Evolutionary conservation across 108 stramenopile species (phyloP).

Genomic region (Cylindrotheca fusiformis): DNA sequence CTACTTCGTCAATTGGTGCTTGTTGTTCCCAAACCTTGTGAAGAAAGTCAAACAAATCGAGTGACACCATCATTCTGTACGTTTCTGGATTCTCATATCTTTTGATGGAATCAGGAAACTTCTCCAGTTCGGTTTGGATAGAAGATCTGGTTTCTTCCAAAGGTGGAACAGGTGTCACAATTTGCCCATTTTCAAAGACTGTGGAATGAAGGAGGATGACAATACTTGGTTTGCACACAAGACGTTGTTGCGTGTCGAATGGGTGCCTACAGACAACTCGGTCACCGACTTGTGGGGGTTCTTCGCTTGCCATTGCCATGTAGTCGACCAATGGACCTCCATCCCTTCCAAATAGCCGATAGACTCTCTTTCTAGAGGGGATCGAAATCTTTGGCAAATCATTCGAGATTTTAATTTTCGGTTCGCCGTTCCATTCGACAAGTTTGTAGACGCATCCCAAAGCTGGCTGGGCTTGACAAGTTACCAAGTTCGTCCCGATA

Average conservation of each 20-base stretch:
- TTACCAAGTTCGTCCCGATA: conserved; percentile 96
- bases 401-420: conserved; percentile 93
- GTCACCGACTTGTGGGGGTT: conserved; percentile 59
- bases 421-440: conserved; percentile 78
- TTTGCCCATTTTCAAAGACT: conserved; percentile 82
- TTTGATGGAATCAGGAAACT: conserved; percentile 70
- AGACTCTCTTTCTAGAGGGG: conserved; percentile 83
- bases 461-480: conserved; percentile 98
- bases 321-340: conserved; percentile 85
- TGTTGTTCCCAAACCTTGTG: conserved; percentile 87
- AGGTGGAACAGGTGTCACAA: conserved; percentile 13
- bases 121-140: conserved; percentile 59
- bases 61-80: conserved; percentile 87
- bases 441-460: conserved; percentile 98
- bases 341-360: conserved; percentile 80
- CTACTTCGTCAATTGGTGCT: conserved; percentile 32
- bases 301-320: conserved; percentile 63
- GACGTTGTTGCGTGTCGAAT: conserved; percentile 79
- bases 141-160: conserved; percentile 37
- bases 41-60: conserved; percentile 69
- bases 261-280: conserved; percentile 89
- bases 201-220: conserved; percentile 74
- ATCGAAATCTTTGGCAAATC: conserved; percentile 88
- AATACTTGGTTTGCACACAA: conserved; percentile 71
- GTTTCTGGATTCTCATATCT: conserved; percentile 84